Evolutionary conservation across 306 rosid genomes (phyloP), one percentile per base, ranked within the genome.

Genomic region (Ziziphus jujuba): DNA sequence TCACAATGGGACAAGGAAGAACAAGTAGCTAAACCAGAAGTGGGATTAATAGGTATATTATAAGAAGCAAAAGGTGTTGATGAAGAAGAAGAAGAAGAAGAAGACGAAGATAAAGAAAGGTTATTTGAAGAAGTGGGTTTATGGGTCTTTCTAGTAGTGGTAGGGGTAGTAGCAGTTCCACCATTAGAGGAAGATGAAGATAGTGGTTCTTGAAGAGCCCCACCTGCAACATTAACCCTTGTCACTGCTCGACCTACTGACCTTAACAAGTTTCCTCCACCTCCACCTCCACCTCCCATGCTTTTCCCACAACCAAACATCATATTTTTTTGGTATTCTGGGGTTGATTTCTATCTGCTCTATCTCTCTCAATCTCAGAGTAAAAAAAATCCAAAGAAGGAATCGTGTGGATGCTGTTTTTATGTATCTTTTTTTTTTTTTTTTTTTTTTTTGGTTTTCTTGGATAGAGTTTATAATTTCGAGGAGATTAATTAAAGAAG

Each of bases 221-320:
- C 81, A 25, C 73, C 56, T 28, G 61, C 54, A 23, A 81, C 53
- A 24, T 72, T 64, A n/a, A 78, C 61, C 51, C 84, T 73, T 0
- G 84, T 56, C 20, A 74, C 77, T 5, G 74, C 76, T 70, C 87
- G 74, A 1, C 87, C 71, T 10, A 72, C 79, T 1, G 75, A 38
- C 59, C 80, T 72, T 31, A 82, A 38, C 70, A 77, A 16, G 23
- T 75, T 62, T 59, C 87, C 84, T 40, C 77, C 56, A 5, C n/a
- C n/a, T n/a, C 77, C 75, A 0, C 72, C 13, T n/a, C 81, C 81
- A 8, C 86, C 79, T 1, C 85, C 82, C 84, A 84, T 81, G 70
- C 78, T 66, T 66, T 59, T 79, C 14, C 90, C 85, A 20, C 33
- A 1, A 28, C 81, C 67, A 33, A 82, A 82, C 90, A 79, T 73